phyloP scores from a whole-genome alignment of 2,329 filamentous ascomycete genomes.

The Rutstroemia sp. region DNA sequence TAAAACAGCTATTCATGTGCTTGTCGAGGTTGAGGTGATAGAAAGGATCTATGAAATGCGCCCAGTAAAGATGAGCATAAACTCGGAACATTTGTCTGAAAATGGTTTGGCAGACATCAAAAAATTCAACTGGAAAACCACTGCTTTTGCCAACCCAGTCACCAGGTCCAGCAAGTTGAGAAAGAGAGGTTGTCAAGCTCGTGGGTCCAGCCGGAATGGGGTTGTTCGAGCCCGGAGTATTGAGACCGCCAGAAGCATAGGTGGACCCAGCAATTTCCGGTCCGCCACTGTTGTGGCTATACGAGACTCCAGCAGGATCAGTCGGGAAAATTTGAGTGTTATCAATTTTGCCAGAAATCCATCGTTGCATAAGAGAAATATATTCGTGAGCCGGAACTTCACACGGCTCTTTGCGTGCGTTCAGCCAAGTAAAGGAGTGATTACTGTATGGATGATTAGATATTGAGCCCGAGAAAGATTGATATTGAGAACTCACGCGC shows the following conservation, averaged over 20 bases:
- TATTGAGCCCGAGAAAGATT: not conserved
- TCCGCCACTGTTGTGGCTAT: slow-evolving; percentile 53
- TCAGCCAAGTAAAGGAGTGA: slow-evolving; percentile 94
- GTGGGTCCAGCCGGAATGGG: slow-evolving; percentile 31
- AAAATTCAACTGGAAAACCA: slow-evolving; percentile 85
- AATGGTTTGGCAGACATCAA: slow-evolving; percentile 85
- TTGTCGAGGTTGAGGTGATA: slow-evolving; percentile 77
- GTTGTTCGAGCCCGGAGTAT: slow-evolving; percentile 33
- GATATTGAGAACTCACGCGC: slow-evolving; percentile 58
- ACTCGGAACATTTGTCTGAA: slow-evolving; percentile 99
- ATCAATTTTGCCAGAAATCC: slow-evolving; percentile 94
- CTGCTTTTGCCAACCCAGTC: slow-evolving; percentile 88
- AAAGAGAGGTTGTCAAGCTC: slow-evolving; percentile 46
- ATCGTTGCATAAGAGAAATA: slow-evolving; percentile 91
- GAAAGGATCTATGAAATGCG: slow-evolving; percentile 80
- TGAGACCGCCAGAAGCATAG: slow-evolving; percentile 46
- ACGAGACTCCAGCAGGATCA: slow-evolving; percentile 64
- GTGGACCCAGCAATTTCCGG: slow-evolving; percentile 49
- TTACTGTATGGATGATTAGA: slow-evolving; percentile 43
- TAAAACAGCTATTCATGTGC: slow-evolving; percentile 81
- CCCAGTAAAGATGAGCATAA: slow-evolving; percentile 96
- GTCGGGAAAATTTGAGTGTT: slow-evolving; percentile 87
- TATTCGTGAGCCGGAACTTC: slow-evolving; percentile 91
- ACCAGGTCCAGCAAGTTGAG: slow-evolving; percentile 52
- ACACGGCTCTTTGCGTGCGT: slow-evolving; percentile 77